Evolutionary conservation across 345 rosid genomes (phyloP), one percentile per base, ranked within the genome.

Genomic region (Sisymbrium altissimum): DNA sequence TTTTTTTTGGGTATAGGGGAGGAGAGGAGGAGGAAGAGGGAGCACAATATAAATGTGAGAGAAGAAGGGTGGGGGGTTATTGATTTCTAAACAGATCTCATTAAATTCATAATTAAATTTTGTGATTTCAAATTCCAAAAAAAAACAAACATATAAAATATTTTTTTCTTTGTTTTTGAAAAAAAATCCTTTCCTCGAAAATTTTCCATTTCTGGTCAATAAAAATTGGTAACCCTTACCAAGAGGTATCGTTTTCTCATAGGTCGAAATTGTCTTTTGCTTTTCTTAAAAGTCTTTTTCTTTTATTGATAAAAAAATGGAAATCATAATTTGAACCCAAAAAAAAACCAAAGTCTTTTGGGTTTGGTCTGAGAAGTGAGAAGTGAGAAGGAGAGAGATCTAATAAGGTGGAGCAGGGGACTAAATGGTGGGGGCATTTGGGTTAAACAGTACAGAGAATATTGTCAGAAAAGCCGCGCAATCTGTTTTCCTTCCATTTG

Each of bases 401-500:
- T n/a, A n/a, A n/a, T n/a, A n/a, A n/a, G n/a, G n/a, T n/a, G n/a
- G n/a, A n/a, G n/a, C n/a, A n/a, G n/a, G n/a, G n/a, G n/a, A n/a
- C n/a, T n/a, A n/a, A n/a, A n/a, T 46, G 38, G 65, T 60, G 65
- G 62, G 23, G 55, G 80, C 21, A 70, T 3, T 55, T 52, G 59
- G 14, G 69, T 19, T 23, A 35, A 8, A 53, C 61, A 56, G 73
- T 68, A 56, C 82, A 89, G 88, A 84, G 90, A 85, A 85, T 87
- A 87, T 83, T 89, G 92, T 89, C 95, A 87, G 92, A 49, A 77
- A 77, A 66, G 76, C 76, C 76, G 72, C 76, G 66, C 61, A 46
- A 70, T 62, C 70, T 76, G 45, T 25, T 46, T 12, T 46, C 33
- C 52, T 70, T 38, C 70, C 64, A 55, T 69, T 77, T 69, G 60